Evolutionary conservation across 495 filamentous ascomycete species (phyloP), one percentile per base, ranked within the genome.

Genomic region (Halenospora varia): DNA sequence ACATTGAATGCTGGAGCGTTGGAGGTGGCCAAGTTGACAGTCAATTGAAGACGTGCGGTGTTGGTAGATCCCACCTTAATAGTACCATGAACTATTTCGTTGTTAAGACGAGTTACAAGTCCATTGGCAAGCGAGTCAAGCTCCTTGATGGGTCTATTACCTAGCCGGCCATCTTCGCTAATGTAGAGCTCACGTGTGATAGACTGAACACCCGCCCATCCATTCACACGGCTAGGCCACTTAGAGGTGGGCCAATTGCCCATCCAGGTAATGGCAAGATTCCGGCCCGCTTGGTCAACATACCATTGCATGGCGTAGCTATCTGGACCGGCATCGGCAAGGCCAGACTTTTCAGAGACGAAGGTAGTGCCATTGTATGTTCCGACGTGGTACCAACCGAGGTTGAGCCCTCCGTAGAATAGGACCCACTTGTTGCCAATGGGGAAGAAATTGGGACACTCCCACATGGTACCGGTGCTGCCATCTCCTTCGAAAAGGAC

Each of bases 351-450:
- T 26, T 73, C 69, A 1, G 68, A 56, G 0, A 54, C 56, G 51
- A 75, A 77, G 0, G 52, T 62, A 0, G 63, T 71, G 2, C 74
- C 73, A 46, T 77, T 61, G 46, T 73, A 77, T 3, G 65, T 51
- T 9, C 74, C 74, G 6, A 75, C 53, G 19, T 73, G 59, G 23
- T 71, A 77, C 52, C 71, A 56, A 0, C 55, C 56, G 25, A 57
- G 25, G 15, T 15, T 17, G 39, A 51, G 40, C 2, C 42, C 49
- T 11, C 63, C 60, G 26, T 64, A 64, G 41, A 63, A 57, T 17
- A 63, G n/a, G 48, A 63, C 56, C 63, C 63, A 66, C 57, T 66
- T 66, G 40, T 48, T 24, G 19, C 48, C 59, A 3, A 77, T 54
- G 0, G 69, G 62, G 45, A 77, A 73, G 39, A 66, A 59, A 56